Evolutionary conservation across 805 yeast genomes (phyloP).

Genomic region (Hanseniaspora vineae): DNA sequence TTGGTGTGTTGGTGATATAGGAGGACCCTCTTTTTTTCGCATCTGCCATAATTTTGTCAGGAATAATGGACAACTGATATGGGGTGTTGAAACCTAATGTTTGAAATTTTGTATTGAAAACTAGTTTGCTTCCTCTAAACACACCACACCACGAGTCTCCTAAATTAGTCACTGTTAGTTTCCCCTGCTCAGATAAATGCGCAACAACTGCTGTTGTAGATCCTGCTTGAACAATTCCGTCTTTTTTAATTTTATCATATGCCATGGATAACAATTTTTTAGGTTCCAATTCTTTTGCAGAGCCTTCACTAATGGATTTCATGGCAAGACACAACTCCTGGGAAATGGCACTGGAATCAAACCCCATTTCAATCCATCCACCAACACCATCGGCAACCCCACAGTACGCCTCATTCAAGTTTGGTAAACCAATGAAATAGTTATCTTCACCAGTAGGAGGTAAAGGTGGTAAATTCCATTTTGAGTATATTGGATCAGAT

Average conservation of each 20-base stretch:
- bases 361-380: constrained; percentile 90
- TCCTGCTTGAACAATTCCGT: constrained; percentile 67
- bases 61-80: constrained; percentile 77
- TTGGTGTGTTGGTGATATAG: constrained; percentile 61
- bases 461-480: constrained; percentile 10
- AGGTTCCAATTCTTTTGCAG: constrained; percentile 22
- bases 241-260: constrained; percentile 37
- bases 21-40: constrained; percentile 44
- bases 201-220: constrained; percentile 92
- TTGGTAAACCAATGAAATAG: constrained; percentile 37
- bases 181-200: constrained; percentile 39
- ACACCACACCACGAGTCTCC: constrained; percentile 96
- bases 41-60: constrained; percentile 39
- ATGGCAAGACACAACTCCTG: constrained; percentile 59
- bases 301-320: constrained; percentile 19
- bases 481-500: constrained; percentile 32
- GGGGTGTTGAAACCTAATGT: constrained; percentile 88
- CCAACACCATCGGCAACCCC: constrained; percentile 97
- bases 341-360: constrained; percentile 78
- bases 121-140: constrained; percentile 50
- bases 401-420: constrained; percentile 30
- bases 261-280: constrained; percentile 41
- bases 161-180: constrained; percentile 56
- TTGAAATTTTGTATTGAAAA: constrained; percentile 61
- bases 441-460: constrained; percentile 76